phyloP scores from a whole-genome alignment of 2,329 filamentous ascomycete species.

The Verticillium nonalfalfae region DNA sequence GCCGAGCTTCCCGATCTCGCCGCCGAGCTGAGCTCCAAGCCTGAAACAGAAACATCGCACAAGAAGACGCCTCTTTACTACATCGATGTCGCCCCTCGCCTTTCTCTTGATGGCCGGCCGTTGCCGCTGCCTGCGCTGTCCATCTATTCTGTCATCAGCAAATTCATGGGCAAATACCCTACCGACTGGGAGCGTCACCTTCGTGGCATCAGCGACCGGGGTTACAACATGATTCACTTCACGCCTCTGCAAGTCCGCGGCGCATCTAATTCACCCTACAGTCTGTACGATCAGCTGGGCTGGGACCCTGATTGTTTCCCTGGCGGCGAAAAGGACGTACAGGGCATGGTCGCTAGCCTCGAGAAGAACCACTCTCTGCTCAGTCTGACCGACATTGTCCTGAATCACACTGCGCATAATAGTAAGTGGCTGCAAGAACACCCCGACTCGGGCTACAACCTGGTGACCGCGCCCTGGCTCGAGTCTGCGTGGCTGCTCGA shows the following conservation, averaged over 20 bases:
- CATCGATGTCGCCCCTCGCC: slow-evolving; percentile 82
- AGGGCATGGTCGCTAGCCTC: slow-evolving; percentile 71
- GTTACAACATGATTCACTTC: slow-evolving; percentile 99
- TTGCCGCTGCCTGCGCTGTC: slow-evolving; percentile 83
- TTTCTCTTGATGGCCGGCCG: slow-evolving; percentile 66
- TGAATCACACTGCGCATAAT: slow-evolving; percentile 97
- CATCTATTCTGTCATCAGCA: slow-evolving; percentile 90
- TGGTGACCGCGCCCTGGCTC: slow-evolving; percentile 78
- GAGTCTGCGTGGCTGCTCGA: slow-evolving; percentile 59
- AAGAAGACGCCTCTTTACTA: slow-evolving; percentile 77
- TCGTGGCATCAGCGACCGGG: slow-evolving; percentile 77
- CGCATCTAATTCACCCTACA: slow-evolving; percentile 92
- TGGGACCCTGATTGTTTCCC: slow-evolving; percentile 84
- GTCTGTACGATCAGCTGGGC: slow-evolving; percentile 82
- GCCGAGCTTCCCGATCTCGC: slow-evolving; percentile 77
- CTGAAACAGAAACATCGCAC: slow-evolving; percentile 41
- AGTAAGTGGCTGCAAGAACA: slow-evolving; percentile 91
- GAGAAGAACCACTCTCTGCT: slow-evolving; percentile 79
- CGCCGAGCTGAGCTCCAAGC: slow-evolving; percentile 39
- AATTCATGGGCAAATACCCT: slow-evolving; percentile 94
- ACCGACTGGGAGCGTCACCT: slow-evolving; percentile 87
- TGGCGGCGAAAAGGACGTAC: slow-evolving; percentile 75
- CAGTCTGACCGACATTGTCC: slow-evolving; percentile 90
- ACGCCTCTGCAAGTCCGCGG: slow-evolving; percentile 88
- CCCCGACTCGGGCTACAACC: slow-evolving; percentile 91